Percentiles rank a stretch among this genome's conserved stretches.
phyloP scores from a whole-genome alignment of 768 basidiomycete species.

The Phlebiopsis gigantea region DNA sequence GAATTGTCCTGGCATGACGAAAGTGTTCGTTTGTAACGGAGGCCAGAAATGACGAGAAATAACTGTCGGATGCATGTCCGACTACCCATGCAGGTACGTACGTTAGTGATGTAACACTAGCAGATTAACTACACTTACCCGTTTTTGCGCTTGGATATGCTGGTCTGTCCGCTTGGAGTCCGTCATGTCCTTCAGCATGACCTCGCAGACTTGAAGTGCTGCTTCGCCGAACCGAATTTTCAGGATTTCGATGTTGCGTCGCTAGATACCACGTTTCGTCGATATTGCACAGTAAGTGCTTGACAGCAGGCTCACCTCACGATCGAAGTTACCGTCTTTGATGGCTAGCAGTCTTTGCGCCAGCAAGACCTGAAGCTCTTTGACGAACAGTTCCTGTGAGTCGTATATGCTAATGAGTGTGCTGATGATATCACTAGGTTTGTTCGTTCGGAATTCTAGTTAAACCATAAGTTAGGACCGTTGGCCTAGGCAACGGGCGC shows the following conservation, averaged over 20 bases:
- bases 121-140: background rate
- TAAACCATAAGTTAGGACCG: background rate
- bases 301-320: constrained; percentile 39
- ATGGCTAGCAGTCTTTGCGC: constrained; percentile 82
- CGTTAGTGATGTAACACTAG: background rate
- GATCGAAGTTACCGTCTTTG: constrained; percentile 73
- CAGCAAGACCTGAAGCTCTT: constrained; percentile 88
- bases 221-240: constrained; percentile 95
- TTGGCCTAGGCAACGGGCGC: background rate
- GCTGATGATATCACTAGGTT: constrained; percentile 89
- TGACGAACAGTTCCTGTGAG: constrained; percentile 93
- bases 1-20: constrained; percentile 85
- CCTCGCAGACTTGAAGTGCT: constrained; percentile 91
- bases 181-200: constrained; percentile 97
- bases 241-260: constrained; percentile 87
- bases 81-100: constrained; percentile 31
- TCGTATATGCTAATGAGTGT: constrained; percentile 97
- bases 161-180: constrained; percentile 88
- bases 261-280: constrained; percentile 38
- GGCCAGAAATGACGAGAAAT: constrained; percentile 98
- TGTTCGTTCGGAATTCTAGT: constrained; percentile 88
- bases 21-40: constrained; percentile 61
- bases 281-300: too few relatives aligned
- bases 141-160: constrained; percentile 72
- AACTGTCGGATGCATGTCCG: constrained; percentile 79